phyloP scores from a whole-genome alignment of 2,329 filamentous ascomycete genomes.

The Talaromyces sp. region DNA sequence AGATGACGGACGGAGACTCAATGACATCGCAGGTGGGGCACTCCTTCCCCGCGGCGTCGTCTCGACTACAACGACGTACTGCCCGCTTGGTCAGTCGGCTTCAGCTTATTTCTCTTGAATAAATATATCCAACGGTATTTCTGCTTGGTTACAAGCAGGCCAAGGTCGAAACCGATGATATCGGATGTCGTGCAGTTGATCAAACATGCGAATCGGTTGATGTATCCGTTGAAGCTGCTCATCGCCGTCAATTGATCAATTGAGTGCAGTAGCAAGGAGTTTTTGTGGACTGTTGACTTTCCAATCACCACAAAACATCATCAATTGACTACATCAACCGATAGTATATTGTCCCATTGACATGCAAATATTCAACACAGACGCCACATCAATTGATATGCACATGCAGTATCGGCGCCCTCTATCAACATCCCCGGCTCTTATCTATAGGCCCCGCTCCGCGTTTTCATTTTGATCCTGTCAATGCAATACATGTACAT shows the following conservation, averaged over 20 bases:
- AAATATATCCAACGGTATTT: too few relatives aligned
- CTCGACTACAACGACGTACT: neutral
- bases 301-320: neutral
- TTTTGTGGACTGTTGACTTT: neutral
- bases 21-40: neutral
- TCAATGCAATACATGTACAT: neutral
- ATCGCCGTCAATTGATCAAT: neutral
- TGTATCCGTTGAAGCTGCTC: too few relatives aligned
- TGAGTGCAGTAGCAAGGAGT: neutral
- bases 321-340: neutral
- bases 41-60: neutral
- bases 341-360: neutral
- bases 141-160: too few relatives aligned
- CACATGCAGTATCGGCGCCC: too few relatives aligned
- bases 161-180: too few relatives aligned
- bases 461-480: neutral
- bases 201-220: too few relatives aligned
- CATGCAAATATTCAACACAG: neutral
- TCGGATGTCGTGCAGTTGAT: too few relatives aligned
- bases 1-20: neutral
- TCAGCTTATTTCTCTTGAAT: too few relatives aligned
- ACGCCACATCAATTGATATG: too few relatives aligned
- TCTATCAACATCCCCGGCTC: neutral
- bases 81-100: neutral
- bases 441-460: neutral